Evolutionary conservation across 2,329 filamentous ascomycete genomes (phyloP).

Genomic region (Sordariomycetes sp.): DNA sequence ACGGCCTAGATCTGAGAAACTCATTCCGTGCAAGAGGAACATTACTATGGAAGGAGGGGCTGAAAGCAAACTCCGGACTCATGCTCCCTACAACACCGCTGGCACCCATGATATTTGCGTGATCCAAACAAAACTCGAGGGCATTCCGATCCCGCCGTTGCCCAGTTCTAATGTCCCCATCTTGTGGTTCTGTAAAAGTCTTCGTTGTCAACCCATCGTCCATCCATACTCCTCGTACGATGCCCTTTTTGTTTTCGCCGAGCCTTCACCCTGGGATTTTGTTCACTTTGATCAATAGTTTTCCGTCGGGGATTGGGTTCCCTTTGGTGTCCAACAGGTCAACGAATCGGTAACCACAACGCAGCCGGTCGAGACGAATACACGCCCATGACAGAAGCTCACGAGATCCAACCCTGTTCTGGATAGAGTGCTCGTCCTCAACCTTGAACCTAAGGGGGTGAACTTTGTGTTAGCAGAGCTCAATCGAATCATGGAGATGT

Average conservation of each 20-base stretch:
- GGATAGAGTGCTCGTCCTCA: constrained; percentile 28
- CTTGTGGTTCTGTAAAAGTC: background rate
- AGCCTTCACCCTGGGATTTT: constrained; percentile 16
- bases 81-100: background rate
- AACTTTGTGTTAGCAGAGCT: background rate
- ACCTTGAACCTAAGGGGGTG: constrained; percentile 34
- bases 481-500: background rate
- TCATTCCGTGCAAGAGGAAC: background rate
- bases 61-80: background rate
- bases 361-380: constrained; percentile 44
- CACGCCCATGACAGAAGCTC: constrained; percentile 40
- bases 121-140: background rate
- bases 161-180: background rate
- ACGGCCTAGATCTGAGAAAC: background rate
- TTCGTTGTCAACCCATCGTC: background rate
- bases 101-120: background rate
- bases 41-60: background rate
- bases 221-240: background rate
- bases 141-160: background rate
- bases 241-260: background rate
- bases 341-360: constrained; percentile 40
- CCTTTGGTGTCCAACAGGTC: constrained; percentile 32
- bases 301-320: constrained; percentile 26
- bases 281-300: constrained; percentile 37
- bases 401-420: background rate